A percentile compares a stretch with the other conserved stretches of the same genome.
Evolutionary conservation across 257 asterid genomes (phyloP).

Genomic region (Forsythia suspensa): DNA sequence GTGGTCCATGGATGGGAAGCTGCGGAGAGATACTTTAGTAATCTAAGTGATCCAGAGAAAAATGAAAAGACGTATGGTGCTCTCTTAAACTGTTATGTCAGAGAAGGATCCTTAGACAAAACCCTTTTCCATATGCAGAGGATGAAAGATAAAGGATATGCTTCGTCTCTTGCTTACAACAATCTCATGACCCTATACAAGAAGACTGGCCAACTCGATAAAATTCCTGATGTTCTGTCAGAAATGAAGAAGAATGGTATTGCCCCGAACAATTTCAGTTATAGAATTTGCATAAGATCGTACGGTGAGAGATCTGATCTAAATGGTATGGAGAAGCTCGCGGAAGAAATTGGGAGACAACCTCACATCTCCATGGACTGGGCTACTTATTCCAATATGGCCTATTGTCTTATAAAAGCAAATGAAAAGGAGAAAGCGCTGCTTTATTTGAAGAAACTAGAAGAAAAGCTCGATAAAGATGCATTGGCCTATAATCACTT

Average conservation of each 20-base stretch:
- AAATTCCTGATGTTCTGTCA: slow-evolving; percentile 41
- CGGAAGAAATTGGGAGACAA: slow-evolving; percentile 46
- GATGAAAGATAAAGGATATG: slow-evolving; percentile 53
- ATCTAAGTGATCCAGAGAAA: slow-evolving; percentile 35
- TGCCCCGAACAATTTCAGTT: slow-evolving; percentile 54
- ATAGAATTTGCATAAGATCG: slow-evolving; percentile 52
- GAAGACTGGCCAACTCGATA: slow-evolving; percentile 44
- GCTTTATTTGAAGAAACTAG: slow-evolving; percentile 45
- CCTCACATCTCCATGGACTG: slow-evolving; percentile 44
- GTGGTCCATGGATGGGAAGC: slow-evolving; percentile 51
- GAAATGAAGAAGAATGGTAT: slow-evolving; percentile 56
- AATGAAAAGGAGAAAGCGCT: slow-evolving; percentile 46
- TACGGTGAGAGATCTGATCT: slow-evolving; percentile 52
- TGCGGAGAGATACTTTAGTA: slow-evolving; percentile 48
- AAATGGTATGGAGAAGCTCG: slow-evolving; percentile 51
- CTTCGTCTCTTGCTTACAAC: slow-evolving; percentile 50
- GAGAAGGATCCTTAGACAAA: slow-evolving; percentile 40
- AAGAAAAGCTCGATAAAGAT: slow-evolving; percentile 42
- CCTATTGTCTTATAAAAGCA: slow-evolving; percentile 43
- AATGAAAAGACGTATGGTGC: slow-evolving; percentile 62
- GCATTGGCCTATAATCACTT: slow-evolving; percentile 57
- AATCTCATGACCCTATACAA: slow-evolving; percentile 64
- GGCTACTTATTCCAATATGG: slow-evolving; percentile 51
- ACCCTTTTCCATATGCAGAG: slow-evolving; percentile 51
- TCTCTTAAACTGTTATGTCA: slow-evolving; percentile 50